These are phyloP conservation scores for Posidonia australis DNA, from an alignment of 106 monocot genomes.

Conservation along the genomic window DNA sequence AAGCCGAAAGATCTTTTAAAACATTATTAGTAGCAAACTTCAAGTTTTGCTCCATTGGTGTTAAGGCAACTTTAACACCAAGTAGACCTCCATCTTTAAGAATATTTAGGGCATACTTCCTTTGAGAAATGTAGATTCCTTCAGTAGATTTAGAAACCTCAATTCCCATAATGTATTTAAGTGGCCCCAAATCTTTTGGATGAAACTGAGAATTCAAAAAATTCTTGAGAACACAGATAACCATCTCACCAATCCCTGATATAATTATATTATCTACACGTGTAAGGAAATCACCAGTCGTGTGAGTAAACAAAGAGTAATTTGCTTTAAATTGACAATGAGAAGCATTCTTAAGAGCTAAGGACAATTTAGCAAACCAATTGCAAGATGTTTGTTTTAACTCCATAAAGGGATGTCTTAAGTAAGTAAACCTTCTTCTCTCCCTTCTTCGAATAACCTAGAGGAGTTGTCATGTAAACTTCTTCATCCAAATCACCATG, in stretches of 20 bases:
- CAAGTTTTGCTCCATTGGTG: background rate
- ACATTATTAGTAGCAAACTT: background rate
- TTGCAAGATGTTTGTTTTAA: background rate
- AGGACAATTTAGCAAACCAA: background rate
- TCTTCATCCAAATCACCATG: background rate
- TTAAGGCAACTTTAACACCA: background rate
- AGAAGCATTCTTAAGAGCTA: background rate
- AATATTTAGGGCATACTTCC: background rate
- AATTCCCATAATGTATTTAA: background rate
- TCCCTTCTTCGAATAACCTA: background rate
- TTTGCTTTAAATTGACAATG: background rate
- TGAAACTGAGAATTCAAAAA: background rate
- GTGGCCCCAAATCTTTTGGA: background rate
- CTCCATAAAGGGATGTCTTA: background rate
- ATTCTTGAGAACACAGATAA: background rate
- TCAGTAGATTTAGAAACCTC: too few relatives aligned
- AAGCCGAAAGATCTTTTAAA: background rate
- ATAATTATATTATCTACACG: background rate
- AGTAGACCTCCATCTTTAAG: background rate
- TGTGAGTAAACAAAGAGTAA: background rate
- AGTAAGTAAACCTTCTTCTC: background rate
- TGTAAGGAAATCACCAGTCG: background rate
- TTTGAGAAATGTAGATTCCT: too few relatives aligned
- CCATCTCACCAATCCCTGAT: background rate
- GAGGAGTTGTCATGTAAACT: background rate